Base-by-base conservation (phyloP, 441 rosid genomes). In the Breynia disticha region DNA sequence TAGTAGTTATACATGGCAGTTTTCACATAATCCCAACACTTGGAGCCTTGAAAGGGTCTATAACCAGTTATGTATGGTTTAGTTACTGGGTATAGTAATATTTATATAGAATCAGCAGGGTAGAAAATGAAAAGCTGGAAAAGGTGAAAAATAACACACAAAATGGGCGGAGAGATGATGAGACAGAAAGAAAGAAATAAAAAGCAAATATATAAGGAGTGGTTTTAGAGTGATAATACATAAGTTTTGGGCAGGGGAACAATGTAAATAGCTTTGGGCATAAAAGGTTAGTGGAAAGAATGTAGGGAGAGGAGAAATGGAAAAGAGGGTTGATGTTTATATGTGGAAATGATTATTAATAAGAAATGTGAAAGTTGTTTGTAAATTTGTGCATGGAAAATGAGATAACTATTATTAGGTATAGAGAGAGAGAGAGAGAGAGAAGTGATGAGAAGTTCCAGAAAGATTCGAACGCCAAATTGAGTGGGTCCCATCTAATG, bases 31-130 rank as follows among this genome's bases (percentile, higher is more conserved):
- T 7, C 32, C 32, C 32, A n/a, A 39, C 15, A 39, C 15, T 39
- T 8, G 15, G 43, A 39, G 43, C 43, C 15, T 39, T 39, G 20
- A 52, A 18, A 15, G 54, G 53, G 44, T 39, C 41, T 46, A 16
- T n/a, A n/a, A 52, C 32, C 32, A 24, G 46, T 48, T 21, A 17
- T 32, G 11, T 18, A 7, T 24, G 43, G 17, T 16, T 7, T 28
- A 11, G n/a, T 41, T 17, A 11, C 15, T 39, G 43, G 43, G 43
- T 39, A 39, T 39, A 39, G 43, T 14, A 39, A 39, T 45, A 37
- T 79, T 71, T 72, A 67, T 20, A 72, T 67, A 72, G 67, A 49
- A 67, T 65, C 61, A 60, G 55, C 57, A 44, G 38, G 58, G 56
- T 50, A 42, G 38, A 19, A 21, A 59, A 48, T 39, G 2, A 14